A percentile compares a stretch with the other conserved stretches of the same genome.
phyloP scores from a whole-genome alignment of 2,329 filamentous ascomycete genomes.

The Alternaria brassicicola region DNA sequence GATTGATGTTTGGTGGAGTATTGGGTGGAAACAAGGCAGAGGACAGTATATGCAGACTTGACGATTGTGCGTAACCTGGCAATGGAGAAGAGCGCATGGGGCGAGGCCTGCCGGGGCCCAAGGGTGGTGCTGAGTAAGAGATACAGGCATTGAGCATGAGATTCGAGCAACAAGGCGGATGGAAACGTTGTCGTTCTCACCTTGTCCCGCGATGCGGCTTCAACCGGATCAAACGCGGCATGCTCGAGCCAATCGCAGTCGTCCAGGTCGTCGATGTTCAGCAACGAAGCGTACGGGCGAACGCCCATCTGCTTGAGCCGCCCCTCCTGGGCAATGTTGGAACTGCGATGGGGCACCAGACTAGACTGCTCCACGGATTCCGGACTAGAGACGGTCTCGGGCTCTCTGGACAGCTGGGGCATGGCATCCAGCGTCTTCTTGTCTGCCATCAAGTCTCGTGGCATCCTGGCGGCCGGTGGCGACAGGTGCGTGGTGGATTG shows the following conservation, averaged over 20 bases:
- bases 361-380: constrained; percentile 20
- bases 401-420: constrained; percentile 47
- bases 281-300: constrained; percentile 74
- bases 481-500: constrained; percentile 1
- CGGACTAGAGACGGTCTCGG: constrained; percentile 28
- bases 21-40: background rate
- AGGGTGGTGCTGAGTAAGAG: constrained; percentile 14
- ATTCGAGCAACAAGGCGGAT: background rate
- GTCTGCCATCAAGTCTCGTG: constrained; percentile 51
- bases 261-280: constrained; percentile 70
- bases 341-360: constrained; percentile 30
- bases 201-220: constrained; percentile 66
- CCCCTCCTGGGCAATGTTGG: constrained; percentile 33
- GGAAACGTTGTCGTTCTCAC: constrained; percentile 50
- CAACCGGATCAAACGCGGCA: constrained; percentile 62
- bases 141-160: background rate
- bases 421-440: constrained; percentile 44
- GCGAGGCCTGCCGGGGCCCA: constrained; percentile 23
- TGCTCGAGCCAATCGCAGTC: constrained; percentile 66
- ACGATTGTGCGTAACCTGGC: constrained; percentile 11
- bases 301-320: constrained; percentile 58
- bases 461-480: constrained; percentile 44
- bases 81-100: constrained; percentile 20
- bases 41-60: constrained; percentile 1
- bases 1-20: background rate